Evolutionary conservation across 176 grass and related monocot genomes (phyloP).

Genomic region (Oryza punctata): DNA sequence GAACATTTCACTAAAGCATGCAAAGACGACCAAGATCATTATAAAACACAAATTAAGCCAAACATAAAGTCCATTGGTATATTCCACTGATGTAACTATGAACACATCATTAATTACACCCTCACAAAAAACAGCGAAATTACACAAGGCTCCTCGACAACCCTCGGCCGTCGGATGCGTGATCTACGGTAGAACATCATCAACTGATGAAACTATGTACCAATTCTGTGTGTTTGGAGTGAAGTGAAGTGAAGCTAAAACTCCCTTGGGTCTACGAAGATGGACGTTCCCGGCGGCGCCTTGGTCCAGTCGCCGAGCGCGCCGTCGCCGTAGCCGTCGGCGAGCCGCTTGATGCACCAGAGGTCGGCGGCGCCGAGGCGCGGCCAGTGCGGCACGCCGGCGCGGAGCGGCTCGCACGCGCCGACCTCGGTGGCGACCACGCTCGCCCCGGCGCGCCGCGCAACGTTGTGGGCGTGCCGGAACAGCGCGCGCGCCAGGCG

Average conservation of each 20-base stretch:
- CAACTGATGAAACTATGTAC: neutral
- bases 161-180: neutral
- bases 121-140: neutral
- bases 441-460: conserved; percentile 29
- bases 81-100: neutral
- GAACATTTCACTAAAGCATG: neutral
- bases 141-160: neutral
- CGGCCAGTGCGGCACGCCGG: conserved; percentile 63
- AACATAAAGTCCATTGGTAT: neutral
- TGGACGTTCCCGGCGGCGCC: conserved; percentile 49
- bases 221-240: too few relatives aligned
- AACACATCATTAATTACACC: neutral
- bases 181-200: neutral
- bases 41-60: neutral
- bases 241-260: too few relatives aligned
- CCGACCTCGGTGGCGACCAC: conserved; percentile 63
- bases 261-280: conserved; percentile 95
- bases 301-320: conserved; percentile 73
- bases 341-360: conserved; percentile 87
- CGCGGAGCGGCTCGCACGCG: conserved; percentile 35
- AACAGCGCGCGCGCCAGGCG: conserved; percentile 41
- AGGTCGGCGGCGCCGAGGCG: conserved; percentile 68
- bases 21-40: neutral
- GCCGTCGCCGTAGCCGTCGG: conserved; percentile 49
- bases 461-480: conserved; percentile 60